Conservation (phyloP, 805 yeast species). For the Cyberlindnera mississippiensis region DNA sequence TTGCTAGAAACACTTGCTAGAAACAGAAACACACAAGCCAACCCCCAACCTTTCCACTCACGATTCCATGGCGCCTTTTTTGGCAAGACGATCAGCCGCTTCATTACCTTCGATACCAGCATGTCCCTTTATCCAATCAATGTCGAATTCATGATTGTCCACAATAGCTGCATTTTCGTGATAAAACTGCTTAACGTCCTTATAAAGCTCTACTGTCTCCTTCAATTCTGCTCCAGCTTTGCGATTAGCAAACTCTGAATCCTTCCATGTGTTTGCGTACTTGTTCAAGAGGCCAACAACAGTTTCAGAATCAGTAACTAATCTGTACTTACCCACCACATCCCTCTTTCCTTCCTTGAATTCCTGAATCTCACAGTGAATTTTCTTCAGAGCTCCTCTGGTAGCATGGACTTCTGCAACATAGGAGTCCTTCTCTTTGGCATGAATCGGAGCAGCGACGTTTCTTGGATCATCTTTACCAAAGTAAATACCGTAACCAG, state of each 20-base stretch:
- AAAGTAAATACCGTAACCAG: conserved; percentile 78
- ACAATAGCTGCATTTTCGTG: conserved; percentile 21
- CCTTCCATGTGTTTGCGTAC: conserved; percentile 58
- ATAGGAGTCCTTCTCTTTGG: conserved; percentile 61
- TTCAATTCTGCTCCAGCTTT: conserved; percentile 29
- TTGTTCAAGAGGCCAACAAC: conserved; percentile 49
- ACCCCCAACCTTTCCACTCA: not conserved
- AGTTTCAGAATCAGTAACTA: conserved; percentile 71
- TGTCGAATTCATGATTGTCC: conserved; percentile 35
- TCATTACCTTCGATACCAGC: conserved; percentile 67
- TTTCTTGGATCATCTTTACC: conserved; percentile 54
- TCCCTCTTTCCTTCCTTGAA: conserved; percentile 16
- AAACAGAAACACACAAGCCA: too few relatives aligned
- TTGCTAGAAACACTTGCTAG: too few relatives aligned
- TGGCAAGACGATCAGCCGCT: conserved; percentile 73
- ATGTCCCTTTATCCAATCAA: conserved; percentile 73
- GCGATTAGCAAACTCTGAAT: conserved; percentile 47
- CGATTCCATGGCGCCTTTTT: conserved; percentile 45
- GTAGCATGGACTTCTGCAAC: conserved; percentile 77
- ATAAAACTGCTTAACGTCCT: conserved; percentile 37
- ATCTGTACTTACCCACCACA: conserved; percentile 32
- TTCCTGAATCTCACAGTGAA: conserved; percentile 32
- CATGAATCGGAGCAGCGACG: conserved; percentile 47
- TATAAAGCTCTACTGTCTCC: conserved; percentile 40
- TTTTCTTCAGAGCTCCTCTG: conserved; percentile 45